Percentiles rank a stretch among this genome's conserved stretches.
These are phyloP conservation scores for Podaxis sp. DNA, from an alignment of 768 basidiomycete species.

Conservation along the genomic window DNA sequence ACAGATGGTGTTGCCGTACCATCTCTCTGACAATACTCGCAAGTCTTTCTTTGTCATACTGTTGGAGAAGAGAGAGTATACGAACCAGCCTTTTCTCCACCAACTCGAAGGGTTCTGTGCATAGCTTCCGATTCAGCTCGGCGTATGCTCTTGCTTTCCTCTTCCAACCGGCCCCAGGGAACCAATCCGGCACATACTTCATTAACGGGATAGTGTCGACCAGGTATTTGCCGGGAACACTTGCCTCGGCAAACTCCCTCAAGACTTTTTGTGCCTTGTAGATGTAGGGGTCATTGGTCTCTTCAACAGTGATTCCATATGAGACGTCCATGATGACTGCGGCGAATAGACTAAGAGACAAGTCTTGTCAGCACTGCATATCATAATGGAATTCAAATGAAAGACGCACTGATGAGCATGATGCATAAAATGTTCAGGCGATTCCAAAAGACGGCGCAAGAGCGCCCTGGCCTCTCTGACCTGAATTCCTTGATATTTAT, in stretches of 20 bases:
- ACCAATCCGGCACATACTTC: slow-evolving; percentile 34
- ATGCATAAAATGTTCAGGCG: slow-evolving; percentile 26
- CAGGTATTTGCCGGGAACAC: slow-evolving; percentile 29
- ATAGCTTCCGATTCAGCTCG: slow-evolving; percentile 31
- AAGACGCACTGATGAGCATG: slow-evolving; percentile 27
- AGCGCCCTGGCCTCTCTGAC: slow-evolving; percentile 23
- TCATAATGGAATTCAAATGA: background rate
- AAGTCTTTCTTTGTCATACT: background rate
- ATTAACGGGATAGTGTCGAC: slow-evolving; percentile 27
- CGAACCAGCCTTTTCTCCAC: slow-evolving; percentile 34
- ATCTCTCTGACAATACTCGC: background rate
- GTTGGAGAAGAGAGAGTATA: background rate
- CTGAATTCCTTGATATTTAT: slow-evolving; percentile 24
- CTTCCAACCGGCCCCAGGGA: slow-evolving; percentile 47
- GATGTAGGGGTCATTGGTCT: slow-evolving; percentile 19
- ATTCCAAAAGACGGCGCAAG: slow-evolving; percentile 21
- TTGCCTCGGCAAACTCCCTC: slow-evolving; percentile 23
- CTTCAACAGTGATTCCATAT: slow-evolving; percentile 10
- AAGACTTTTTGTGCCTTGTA: slow-evolving; percentile 24
- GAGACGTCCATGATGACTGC: slow-evolving; percentile 11
- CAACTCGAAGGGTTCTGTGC: slow-evolving; percentile 38
- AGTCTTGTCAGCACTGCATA: background rate
- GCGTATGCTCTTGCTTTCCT: slow-evolving; percentile 34
- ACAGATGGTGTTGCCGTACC: slow-evolving; percentile 3
- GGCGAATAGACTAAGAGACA: slow-evolving; percentile 6